Evolutionary conservation across 2,329 filamentous ascomycete genomes (phyloP).

Genomic region (Didymella glomerata): DNA sequence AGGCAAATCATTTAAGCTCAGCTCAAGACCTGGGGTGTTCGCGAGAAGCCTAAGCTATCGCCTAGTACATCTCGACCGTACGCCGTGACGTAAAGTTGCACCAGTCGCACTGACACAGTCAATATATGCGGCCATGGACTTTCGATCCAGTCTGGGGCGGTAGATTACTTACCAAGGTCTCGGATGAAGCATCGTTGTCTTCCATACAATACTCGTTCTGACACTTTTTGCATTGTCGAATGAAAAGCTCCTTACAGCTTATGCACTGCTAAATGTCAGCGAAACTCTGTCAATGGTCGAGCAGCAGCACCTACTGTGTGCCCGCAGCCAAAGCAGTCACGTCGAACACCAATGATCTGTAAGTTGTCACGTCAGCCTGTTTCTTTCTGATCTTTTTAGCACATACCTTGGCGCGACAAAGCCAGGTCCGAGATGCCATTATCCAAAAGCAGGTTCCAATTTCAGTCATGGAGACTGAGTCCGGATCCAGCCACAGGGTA

Average conservation of each 20-base stretch:
- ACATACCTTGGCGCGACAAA: conserved; percentile 53
- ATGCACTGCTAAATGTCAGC: conserved; percentile 65
- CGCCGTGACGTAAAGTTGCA: conserved; percentile 50
- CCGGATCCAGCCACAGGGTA: conserved; percentile 51
- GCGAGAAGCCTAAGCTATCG: neutral
- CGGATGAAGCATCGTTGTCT: conserved; percentile 82
- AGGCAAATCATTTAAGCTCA: neutral
- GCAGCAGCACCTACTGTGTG: conserved; percentile 66
- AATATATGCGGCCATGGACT: conserved; percentile 2
- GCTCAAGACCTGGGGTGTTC: neutral
- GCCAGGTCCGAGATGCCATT: conserved; percentile 44
- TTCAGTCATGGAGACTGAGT: conserved; percentile 45
- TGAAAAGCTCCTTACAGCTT: conserved; percentile 75
- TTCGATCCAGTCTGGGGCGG: no score
- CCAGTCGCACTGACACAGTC: conserved; percentile 50
- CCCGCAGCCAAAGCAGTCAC: conserved; percentile 87
- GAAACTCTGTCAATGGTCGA: neutral
- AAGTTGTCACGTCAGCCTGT: conserved; percentile 40
- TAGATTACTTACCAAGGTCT: conserved; percentile 56
- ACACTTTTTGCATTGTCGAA: conserved; percentile 76
- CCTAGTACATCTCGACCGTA: conserved; percentile 48
- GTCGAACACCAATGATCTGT: conserved; percentile 62
- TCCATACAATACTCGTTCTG: conserved; percentile 81
- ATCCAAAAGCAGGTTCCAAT: conserved; percentile 48
- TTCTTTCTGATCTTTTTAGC: conserved; percentile 31